Percentiles rank a stretch among this genome's conserved stretches.
Conservation (phyloP, 2,329 filamentous ascomycete species). For the Fusarium floridanum region DNA sequence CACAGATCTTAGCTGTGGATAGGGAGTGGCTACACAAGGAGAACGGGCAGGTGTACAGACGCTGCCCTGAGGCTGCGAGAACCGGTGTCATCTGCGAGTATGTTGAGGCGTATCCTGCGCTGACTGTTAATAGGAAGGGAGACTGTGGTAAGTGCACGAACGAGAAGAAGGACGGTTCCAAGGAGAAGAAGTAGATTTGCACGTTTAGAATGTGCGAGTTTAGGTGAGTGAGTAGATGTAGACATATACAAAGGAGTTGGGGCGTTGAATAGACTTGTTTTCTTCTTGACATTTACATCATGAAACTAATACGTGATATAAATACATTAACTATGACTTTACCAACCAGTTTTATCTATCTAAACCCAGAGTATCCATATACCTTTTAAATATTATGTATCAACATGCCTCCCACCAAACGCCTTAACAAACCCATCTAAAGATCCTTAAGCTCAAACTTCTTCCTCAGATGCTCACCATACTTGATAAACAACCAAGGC, state of each 20-base stretch:
- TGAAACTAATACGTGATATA: neutral
- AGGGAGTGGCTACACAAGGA: neutral
- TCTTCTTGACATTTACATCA: neutral
- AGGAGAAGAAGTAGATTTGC: neutral
- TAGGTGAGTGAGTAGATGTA: neutral
- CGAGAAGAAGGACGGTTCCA: neutral
- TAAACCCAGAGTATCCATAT: neutral
- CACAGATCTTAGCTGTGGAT: neutral
- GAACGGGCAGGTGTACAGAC: neutral
- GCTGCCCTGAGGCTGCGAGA: neutral
- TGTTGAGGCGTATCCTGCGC: neutral
- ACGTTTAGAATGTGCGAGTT: neutral
- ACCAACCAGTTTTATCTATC: neutral
- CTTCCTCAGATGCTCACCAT: slow-evolving; percentile 59
- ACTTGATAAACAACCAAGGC: slow-evolving; percentile 59
- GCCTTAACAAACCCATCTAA: slow-evolving; percentile 27
- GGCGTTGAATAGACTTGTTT: neutral
- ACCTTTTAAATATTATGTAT: neutral
- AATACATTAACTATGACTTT: neutral
- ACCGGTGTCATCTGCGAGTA: neutral
- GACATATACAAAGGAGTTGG: neutral
- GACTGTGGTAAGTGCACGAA: neutral
- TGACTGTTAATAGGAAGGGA: neutral
- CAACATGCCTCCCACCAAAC: neutral
- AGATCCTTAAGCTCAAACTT: slow-evolving; percentile 54